Evolutionary conservation across 2,329 filamentous ascomycete species (phyloP).

Genomic region (Aureobasidium sp.): DNA sequence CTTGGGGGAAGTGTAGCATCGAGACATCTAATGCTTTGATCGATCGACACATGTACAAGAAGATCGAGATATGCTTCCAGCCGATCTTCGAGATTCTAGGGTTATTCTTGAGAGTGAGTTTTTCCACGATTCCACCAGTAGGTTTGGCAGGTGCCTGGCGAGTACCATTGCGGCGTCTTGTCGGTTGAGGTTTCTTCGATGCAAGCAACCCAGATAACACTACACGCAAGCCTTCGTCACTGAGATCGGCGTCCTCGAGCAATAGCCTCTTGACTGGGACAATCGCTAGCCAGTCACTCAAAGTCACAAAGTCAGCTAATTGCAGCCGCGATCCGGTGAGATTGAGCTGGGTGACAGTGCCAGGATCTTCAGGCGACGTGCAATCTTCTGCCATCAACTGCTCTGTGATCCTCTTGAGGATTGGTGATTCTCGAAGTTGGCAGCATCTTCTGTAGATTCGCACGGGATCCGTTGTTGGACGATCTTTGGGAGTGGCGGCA

Average conservation of each 20-base stretch:
- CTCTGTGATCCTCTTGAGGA: slow-evolving; percentile 84
- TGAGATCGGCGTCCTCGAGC: slow-evolving; percentile 79
- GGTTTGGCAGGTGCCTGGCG: slow-evolving; percentile 25
- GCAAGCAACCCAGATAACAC: slow-evolving; percentile 80
- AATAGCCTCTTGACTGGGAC: slow-evolving; percentile 83
- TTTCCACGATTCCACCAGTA: slow-evolving; percentile 71
- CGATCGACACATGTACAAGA: slow-evolving; percentile 82
- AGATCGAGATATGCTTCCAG: slow-evolving; percentile 86
- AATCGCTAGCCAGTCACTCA: slow-evolving; percentile 89
- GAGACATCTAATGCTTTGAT: slow-evolving; percentile 83
- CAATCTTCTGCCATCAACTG: slow-evolving; percentile 71
- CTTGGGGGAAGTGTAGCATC: slow-evolving; percentile 67
- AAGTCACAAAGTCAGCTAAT: slow-evolving; percentile 72
- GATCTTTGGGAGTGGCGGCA: slow-evolving; percentile 39
- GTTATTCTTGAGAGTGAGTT: slow-evolving; percentile 84
- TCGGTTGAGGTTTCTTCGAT: slow-evolving; percentile 57
- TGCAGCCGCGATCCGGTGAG: slow-evolving; percentile 79
- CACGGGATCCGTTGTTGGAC: slow-evolving; percentile 82
- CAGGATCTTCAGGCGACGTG: slow-evolving; percentile 55
- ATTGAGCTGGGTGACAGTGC: slow-evolving; percentile 76
- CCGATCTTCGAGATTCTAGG: slow-evolving; percentile 73
- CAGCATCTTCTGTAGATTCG: slow-evolving; percentile 93
- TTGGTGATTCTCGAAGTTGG: slow-evolving; percentile 84
- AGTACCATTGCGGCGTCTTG: slow-evolving; percentile 19
- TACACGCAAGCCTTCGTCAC: slow-evolving; percentile 78